Evolutionary conservation across 164 flowering plant genomes (phyloP), one percentile per base, ranked within the genome.

Genomic region (Vitis riparia): DNA sequence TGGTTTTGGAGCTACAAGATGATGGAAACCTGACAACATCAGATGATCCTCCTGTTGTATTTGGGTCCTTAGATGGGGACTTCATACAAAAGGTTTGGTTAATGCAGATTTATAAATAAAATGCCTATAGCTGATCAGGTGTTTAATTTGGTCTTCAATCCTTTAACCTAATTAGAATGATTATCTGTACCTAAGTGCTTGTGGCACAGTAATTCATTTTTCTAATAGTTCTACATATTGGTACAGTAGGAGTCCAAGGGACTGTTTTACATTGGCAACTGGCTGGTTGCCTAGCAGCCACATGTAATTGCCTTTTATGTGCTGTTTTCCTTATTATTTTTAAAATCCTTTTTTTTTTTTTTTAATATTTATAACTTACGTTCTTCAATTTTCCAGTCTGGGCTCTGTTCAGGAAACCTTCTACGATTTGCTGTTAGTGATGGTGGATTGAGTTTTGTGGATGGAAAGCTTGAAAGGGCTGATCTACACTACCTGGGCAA

Each of bases 21-120:
- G 89, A 89, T 84, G 92, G 97, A 52, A 88, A 78, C 52, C 58
- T 95, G 71, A 74, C 82, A 17, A 93, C 98, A 62, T 95, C 93
- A 57, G 99, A 93, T 84, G 97, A 95, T 78, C 95, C 97, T 69
- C 91, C 94, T 62, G 83, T 89, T 65, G 83, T 82, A 55, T 90
- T 91, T 83, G 92, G 97, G 16, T 83, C 84, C 82, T 77, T 95
- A 60, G 86, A 84, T 72, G 68, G 51, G 27, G 92, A 86, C 30
- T 80, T 93, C 68, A 60, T 88, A 15, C 76, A 86, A 64, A 76
- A 91, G 92, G 99, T 94, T 66, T 53, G 48, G 37, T 60, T 51
- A 55, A 48, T 44, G 30, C 2, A 30, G 49, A 55, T 23, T 70
- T 50, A 11, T 23, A 15, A 5, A 7, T 53, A 53, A 32, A 32